These are phyloP conservation scores for Penicillium coprophilum DNA, from an alignment of 495 filamentous ascomycete species.

Conservation along the genomic window DNA sequence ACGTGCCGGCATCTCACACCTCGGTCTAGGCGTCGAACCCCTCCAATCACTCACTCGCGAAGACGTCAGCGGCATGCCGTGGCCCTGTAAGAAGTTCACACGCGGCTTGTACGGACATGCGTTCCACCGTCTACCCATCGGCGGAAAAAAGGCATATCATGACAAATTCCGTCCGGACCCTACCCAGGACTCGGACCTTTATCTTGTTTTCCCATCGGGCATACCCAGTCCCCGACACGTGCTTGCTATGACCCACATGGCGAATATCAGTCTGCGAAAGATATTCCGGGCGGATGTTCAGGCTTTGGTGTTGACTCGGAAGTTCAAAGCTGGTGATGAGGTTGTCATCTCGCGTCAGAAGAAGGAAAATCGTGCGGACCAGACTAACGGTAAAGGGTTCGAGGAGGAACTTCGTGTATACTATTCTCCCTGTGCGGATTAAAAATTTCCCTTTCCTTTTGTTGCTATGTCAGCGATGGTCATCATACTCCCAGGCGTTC, in stretches of 20 bases:
- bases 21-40: constrained; percentile 45
- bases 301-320: constrained; percentile 7
- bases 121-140: constrained; percentile 34
- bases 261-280: constrained; percentile 37
- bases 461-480: constrained; percentile 16
- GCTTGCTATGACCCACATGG: constrained; percentile 42
- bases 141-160: constrained; percentile 45
- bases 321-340: background rate
- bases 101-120: constrained; percentile 30
- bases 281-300: constrained; percentile 26
- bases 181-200: constrained; percentile 32
- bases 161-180: constrained; percentile 44
- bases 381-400: background rate
- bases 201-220: constrained; percentile 38
- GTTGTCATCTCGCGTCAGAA: background rate
- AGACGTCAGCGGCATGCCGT: constrained; percentile 34
- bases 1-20: constrained; percentile 32
- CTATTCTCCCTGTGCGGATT: background rate
- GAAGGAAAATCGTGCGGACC: background rate
- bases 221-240: constrained; percentile 33
- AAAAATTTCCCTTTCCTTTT: background rate
- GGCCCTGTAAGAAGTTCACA: constrained; percentile 26
- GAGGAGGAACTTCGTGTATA: background rate
- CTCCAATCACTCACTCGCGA: constrained; percentile 21
- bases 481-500: constrained; percentile 26